These are phyloP conservation scores for Kockiozyma suomiensis DNA, from an alignment of 805 yeast genomes.

Conservation along the genomic window DNA sequence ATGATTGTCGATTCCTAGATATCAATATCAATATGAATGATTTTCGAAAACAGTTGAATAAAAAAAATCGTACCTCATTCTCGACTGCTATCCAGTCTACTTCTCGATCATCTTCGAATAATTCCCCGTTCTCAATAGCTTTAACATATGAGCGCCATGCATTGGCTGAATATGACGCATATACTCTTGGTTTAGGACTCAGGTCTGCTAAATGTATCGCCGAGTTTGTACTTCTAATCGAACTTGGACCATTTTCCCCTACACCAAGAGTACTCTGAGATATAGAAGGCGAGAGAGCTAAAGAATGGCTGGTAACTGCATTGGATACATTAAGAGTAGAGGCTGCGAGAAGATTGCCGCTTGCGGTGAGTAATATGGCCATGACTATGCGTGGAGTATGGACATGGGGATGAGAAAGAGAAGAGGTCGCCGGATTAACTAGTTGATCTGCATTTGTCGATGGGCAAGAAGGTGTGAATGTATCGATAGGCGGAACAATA, in stretches of 20 bases:
- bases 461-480: constrained; percentile 2
- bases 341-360: constrained; percentile 27
- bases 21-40: constrained; percentile 21
- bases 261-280: constrained; percentile 15
- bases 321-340: constrained; percentile 11
- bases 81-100: constrained; percentile 38
- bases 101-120: constrained; percentile 7
- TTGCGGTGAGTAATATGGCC: constrained; percentile 23
- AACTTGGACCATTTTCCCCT: constrained; percentile 1
- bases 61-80: constrained; percentile 32
- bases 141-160: constrained; percentile 31
- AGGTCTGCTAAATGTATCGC: constrained; percentile 27
- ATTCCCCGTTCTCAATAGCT: not conserved
- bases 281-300: constrained; percentile 31
- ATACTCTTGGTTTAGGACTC: constrained; percentile 33
- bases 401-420: constrained; percentile 11
- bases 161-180: constrained; percentile 34
- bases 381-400: constrained; percentile 28
- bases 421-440: not conserved
- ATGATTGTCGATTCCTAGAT: constrained; percentile 26
- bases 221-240: not conserved
- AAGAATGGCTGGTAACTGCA: constrained; percentile 1
- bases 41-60: not conserved
- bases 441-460: not conserved
- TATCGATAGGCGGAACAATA: constrained; percentile 22